Conservation (phyloP, 169 alveolate genomes). For the Plasmodium vivax region DNA sequence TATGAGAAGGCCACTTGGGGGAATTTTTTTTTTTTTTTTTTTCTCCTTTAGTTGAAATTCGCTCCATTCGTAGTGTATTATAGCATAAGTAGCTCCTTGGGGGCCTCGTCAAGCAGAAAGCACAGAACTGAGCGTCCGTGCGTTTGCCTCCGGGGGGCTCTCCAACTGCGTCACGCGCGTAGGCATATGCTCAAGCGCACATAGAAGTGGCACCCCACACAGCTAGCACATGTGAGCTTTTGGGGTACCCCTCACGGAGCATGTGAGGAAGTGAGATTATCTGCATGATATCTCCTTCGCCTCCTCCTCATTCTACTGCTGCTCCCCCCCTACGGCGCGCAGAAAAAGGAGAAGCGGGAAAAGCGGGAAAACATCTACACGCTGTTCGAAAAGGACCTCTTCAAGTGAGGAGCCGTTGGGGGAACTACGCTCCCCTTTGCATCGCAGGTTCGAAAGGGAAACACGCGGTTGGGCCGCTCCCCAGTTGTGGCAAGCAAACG, state of each 20-base stretch:
- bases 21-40: neutral
- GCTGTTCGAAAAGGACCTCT: constrained; percentile 46
- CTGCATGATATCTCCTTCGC: neutral
- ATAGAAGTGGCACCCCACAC: neutral
- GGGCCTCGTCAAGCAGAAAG: neutral
- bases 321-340: neutral
- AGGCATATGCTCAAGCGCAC: neutral
- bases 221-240: neutral
- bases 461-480: neutral
- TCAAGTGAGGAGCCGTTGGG: constrained; percentile 6
- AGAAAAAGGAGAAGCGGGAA: constrained; percentile 75
- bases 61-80: neutral
- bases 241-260: neutral
- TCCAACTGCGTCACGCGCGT: neutral
- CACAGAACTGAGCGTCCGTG: too few species aligned
- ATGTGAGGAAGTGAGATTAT: neutral
- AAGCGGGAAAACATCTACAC: constrained; percentile 70
- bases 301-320: neutral
- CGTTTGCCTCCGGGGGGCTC: too few species aligned
- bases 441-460: neutral
- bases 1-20: neutral
- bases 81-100: neutral
- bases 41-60: neutral
- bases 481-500: neutral
- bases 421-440: neutral